Evolutionary conservation across 306 rosid species (phyloP).

Genomic region (Acacia confusa): DNA sequence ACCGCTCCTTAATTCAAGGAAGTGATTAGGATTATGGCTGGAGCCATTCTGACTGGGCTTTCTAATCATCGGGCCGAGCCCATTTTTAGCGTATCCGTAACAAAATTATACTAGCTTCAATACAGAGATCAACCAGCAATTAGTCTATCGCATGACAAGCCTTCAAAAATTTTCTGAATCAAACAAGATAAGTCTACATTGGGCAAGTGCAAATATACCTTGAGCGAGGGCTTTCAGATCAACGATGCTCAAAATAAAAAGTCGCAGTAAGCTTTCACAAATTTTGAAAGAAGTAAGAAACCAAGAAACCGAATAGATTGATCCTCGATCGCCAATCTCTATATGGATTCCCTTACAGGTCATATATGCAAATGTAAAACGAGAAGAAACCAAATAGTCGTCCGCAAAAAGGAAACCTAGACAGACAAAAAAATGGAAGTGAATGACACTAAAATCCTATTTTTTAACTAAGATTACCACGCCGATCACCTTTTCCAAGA

Average conservation of each 20-base stretch:
- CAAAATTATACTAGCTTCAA: not conserved
- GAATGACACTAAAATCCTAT: slow-evolving; percentile 13
- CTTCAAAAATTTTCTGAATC: not conserved
- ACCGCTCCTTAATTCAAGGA: too few relatives aligned
- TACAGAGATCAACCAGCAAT: not conserved
- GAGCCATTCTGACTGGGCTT: too few relatives aligned
- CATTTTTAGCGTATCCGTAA: too few relatives aligned
- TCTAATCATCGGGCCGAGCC: too few relatives aligned
- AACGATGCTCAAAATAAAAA: not conserved
- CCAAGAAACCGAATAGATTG: slow-evolving; percentile 15
- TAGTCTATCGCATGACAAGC: too few relatives aligned
- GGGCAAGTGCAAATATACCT: slow-evolving; percentile 30
- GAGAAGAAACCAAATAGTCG: slow-evolving; percentile 12
- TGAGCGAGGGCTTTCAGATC: not conserved
- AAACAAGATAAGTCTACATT: not conserved
- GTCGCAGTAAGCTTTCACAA: slow-evolving; percentile 17
- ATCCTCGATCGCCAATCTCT: slow-evolving; percentile 6
- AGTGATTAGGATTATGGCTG: too few relatives aligned
- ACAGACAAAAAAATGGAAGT: not conserved
- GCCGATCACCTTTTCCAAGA: slow-evolving; percentile 78
- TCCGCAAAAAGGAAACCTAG: slow-evolving; percentile 3
- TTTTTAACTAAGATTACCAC: slow-evolving; percentile 90
- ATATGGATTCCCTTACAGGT: slow-evolving; percentile 14
- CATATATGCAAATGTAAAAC: slow-evolving; percentile 28
- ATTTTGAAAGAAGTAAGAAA: slow-evolving; percentile 13